Base-by-base conservation (phyloP, 73 alveolate genomes). In the Paramecium caudatum region DNA sequence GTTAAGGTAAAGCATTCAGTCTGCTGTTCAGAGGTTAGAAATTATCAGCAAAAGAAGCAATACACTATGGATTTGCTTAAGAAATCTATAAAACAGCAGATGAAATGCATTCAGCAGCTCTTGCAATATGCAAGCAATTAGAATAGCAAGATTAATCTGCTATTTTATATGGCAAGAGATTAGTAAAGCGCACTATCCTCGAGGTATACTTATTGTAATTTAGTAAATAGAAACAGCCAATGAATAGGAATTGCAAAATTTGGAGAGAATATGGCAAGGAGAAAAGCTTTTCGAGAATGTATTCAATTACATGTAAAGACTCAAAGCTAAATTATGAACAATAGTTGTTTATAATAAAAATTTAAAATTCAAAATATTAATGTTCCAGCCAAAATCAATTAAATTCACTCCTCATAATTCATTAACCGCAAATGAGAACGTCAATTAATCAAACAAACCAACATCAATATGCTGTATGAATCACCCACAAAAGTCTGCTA, bases 401-500 rank as follows among this genome's bases (percentile, higher is more conserved):
- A 55, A 55, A 55, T 55, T 55, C 80, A 55, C 80, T 10, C 80
- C 80, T 55, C 80, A 55, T 10, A 55, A 55, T 55, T 55, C 80
- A 21, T 27, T 55, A 27, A 43, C 45, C 23, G 80, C 46, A 41
- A 45, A 74, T 74, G 88, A 74, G 43, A 74, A 74, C 32, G 30
- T 74, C 9, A 74, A 74, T 68, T 27, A 34, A 16, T 41, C 43
- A 37, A 74, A 74, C 30, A 74, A 37, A 19, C 16, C 43, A 6
- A 74, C 36, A 45, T 7, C 88, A 8, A 27, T 74, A 41, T 19
- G 47, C 43, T 74, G 88, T 21, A 74, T 74, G 88, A 74, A 74
- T 74, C 88, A 74, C 21, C 88, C 88, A 9, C 17, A 23, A 41
- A 74, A 74, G 32, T 15, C 36, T 27, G 88, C 88, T 41, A 74